phyloP scores from a whole-genome alignment of 192 early-diverging fungal genomes.

The Pilobolus umbonatus region DNA sequence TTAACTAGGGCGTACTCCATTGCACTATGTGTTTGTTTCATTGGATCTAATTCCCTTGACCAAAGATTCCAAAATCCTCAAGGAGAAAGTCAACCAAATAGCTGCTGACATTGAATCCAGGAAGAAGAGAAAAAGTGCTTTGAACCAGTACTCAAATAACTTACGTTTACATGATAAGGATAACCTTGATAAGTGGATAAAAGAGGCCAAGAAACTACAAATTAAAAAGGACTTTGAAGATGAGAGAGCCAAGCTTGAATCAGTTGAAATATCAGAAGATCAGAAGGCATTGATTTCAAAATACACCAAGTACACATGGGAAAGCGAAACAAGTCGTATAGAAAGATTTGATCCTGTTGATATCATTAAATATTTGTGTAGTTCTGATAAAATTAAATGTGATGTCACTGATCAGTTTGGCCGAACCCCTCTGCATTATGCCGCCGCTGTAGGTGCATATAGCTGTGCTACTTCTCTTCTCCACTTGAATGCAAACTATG shows the following conservation, averaged over 20 bases:
- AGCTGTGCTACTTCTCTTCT: constrained; percentile 41
- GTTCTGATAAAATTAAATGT: constrained; percentile 16
- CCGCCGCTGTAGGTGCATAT: constrained; percentile 44
- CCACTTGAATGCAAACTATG: constrained; percentile 20
- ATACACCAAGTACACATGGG: constrained; percentile 29
- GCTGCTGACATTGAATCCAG: constrained; percentile 6
- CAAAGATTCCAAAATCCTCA: neutral
- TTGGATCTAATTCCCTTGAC: constrained; percentile 38
- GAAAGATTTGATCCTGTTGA: constrained; percentile 47
- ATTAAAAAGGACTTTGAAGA: constrained; percentile 6
- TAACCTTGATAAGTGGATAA: constrained; percentile 14
- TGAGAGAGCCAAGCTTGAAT: too few relatives aligned
- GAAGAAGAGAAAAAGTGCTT: neutral
- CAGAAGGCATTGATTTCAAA: neutral
- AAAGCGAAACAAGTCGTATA: neutral
- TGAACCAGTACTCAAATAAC: neutral
- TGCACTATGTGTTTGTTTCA: constrained; percentile 47
- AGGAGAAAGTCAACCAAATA: constrained; percentile 25
- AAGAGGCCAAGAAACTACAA: neutral
- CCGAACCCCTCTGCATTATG: constrained; percentile 51
- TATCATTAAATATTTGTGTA: constrained; percentile 38
- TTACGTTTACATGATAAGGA: neutral
- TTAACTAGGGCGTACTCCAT: constrained; percentile 40
- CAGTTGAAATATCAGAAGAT: neutral
- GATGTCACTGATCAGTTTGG: constrained; percentile 46